phyloP scores from a whole-genome alignment of 2,329 filamentous ascomycete genomes.

The Tolypocladium guangdongense region DNA sequence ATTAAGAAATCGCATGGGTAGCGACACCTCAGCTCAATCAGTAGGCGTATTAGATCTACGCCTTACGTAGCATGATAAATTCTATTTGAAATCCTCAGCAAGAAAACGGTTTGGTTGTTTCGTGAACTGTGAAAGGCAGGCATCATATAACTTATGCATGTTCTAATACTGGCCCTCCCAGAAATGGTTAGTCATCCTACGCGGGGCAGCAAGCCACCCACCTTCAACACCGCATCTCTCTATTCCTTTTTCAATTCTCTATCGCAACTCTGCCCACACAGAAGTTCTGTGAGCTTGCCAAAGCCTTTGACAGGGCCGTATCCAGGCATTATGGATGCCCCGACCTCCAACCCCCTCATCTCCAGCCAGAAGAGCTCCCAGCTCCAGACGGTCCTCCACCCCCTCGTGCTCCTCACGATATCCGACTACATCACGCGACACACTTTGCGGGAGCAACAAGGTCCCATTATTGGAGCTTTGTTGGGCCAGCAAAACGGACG shows the following conservation, averaged over 20 bases:
- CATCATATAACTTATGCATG: no score
- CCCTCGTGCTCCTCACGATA: constrained; percentile 88
- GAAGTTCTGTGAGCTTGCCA: background rate
- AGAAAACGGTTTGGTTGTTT: background rate
- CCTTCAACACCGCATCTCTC: background rate
- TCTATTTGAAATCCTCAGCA: background rate
- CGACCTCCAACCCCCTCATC: constrained; percentile 43
- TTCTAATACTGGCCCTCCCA: no score
- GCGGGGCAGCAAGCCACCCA: background rate
- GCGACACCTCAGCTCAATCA: background rate
- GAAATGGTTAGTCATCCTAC: background rate
- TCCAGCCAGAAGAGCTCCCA: constrained; percentile 59
- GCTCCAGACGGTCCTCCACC: constrained; percentile 77
- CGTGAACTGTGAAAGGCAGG: background rate
- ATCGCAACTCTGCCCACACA: background rate
- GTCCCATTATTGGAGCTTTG: constrained; percentile 77
- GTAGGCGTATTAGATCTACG: background rate
- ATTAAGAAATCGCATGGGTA: background rate
- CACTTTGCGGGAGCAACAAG: constrained; percentile 61
- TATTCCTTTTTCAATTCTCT: background rate
- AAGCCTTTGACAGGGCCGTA: background rate
- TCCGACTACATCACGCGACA: constrained; percentile 95
- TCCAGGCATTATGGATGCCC: constrained; percentile 33
- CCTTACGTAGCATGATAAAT: background rate
- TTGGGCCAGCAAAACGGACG: constrained; percentile 85